phyloP scores from a whole-genome alignment of 257 asterid genomes.

The Lycium ferocissimum region DNA sequence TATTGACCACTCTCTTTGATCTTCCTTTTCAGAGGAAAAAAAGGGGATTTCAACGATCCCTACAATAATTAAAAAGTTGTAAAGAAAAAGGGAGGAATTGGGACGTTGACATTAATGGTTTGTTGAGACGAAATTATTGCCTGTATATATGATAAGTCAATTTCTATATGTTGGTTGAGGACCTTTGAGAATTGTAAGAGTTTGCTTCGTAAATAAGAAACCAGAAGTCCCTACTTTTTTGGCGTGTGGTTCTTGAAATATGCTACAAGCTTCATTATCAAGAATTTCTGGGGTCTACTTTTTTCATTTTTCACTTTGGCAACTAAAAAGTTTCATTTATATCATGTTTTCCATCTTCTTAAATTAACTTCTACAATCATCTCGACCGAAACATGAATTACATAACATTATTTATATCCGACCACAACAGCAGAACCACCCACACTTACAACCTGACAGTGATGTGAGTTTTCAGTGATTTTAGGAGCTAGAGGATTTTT shows the following conservation, averaged over 20 bases:
- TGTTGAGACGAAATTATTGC: background rate
- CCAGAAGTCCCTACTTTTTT: background rate
- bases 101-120: background rate
- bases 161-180: background rate
- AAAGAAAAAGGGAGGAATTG: background rate
- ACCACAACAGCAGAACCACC: background rate
- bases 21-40: background rate
- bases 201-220: constrained; percentile 14
- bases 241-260: constrained; percentile 10
- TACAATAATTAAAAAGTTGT: background rate
- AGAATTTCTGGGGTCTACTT: background rate
- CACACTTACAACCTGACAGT: too few relatives aligned
- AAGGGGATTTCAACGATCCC: background rate
- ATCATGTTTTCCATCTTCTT: background rate
- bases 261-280: background rate
- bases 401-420: background rate
- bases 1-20: constrained; percentile 11
- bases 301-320: background rate
- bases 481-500: too few relatives aligned
- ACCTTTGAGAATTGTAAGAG: background rate
- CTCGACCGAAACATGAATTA: background rate
- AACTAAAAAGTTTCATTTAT: background rate
- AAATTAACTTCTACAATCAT: constrained; percentile 2
- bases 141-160: background rate
- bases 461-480: too few relatives aligned